Evolutionary conservation across 1,284 basidiomycete species (phyloP).

Genomic region (Ustilago bromivora): DNA sequence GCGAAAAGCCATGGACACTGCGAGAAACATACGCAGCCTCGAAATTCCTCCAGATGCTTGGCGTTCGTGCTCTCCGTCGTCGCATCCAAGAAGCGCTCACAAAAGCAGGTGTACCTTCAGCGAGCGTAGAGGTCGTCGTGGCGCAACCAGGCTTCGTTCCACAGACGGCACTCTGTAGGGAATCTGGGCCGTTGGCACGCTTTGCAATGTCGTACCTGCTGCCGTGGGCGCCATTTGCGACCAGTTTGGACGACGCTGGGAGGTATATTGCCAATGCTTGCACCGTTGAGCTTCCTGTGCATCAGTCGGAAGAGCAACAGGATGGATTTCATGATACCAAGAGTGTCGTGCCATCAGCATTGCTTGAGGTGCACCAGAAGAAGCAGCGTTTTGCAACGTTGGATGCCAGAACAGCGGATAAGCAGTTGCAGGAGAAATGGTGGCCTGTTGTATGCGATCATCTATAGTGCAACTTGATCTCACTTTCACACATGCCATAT

Average conservation of each 20-base stretch:
- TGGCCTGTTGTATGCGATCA: slow-evolving; percentile 41
- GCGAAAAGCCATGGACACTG: slow-evolving; percentile 30
- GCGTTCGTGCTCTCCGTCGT: slow-evolving; percentile 44
- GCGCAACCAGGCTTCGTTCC: slow-evolving; percentile 53
- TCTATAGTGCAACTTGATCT: not conserved
- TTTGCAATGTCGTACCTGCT: slow-evolving; percentile 47
- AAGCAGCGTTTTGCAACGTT: slow-evolving; percentile 35
- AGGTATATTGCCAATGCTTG: slow-evolving; percentile 49
- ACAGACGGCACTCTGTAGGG: slow-evolving; percentile 36
- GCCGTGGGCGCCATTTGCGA: slow-evolving; percentile 42
- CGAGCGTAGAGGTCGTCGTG: slow-evolving; percentile 33
- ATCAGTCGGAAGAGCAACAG: slow-evolving; percentile 1
- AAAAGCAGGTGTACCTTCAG: not conserved
- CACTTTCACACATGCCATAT: not conserved
- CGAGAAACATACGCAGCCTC: slow-evolving; percentile 46
- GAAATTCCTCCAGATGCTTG: slow-evolving; percentile 55
- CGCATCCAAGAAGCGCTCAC: slow-evolving; percentile 16
- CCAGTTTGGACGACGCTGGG: slow-evolving; percentile 34
- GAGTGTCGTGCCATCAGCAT: slow-evolving; percentile 18
- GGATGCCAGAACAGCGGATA: slow-evolving; percentile 32
- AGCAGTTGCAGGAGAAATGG: slow-evolving; percentile 43
- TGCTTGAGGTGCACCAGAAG: slow-evolving; percentile 33
- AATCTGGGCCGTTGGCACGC: slow-evolving; percentile 24
- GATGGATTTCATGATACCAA: slow-evolving; percentile 26
- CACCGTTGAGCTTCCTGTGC: slow-evolving; percentile 9